Percentiles rank a stretch among this genome's conserved stretches.
Evolutionary conservation across 1,139 yeast genomes (phyloP).

Genomic region (Magnusiomyces magnusii): DNA sequence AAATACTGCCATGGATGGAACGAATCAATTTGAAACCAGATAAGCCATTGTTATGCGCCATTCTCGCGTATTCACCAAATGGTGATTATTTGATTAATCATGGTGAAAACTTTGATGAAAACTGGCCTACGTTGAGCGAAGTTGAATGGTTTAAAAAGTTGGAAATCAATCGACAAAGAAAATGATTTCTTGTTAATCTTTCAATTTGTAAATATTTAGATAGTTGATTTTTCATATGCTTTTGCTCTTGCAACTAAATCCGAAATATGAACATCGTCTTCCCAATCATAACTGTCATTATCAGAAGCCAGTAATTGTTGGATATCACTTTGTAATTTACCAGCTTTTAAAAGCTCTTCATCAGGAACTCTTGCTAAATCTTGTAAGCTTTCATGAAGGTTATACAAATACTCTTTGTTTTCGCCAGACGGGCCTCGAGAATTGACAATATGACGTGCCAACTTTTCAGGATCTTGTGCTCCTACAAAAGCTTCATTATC

Average conservation of each 20-base stretch:
- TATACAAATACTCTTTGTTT: conserved; percentile 60
- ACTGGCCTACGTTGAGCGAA: conserved; percentile 29
- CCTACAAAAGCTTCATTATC: conserved; percentile 80
- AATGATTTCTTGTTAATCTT: too few relatives aligned
- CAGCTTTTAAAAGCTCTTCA: background rate
- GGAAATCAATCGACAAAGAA: background rate
- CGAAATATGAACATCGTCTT: conserved; percentile 34
- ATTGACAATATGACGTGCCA: conserved; percentile 53
- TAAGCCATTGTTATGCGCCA: conserved; percentile 27
- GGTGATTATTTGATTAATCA: conserved; percentile 26
- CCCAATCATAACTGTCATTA: conserved; percentile 20
- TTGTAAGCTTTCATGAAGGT: conserved; percentile 45
- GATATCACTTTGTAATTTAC: background rate
- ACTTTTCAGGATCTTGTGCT: conserved; percentile 50
- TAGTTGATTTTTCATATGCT: background rate
- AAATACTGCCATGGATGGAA: conserved; percentile 54
- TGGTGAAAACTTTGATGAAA: conserved; percentile 22
- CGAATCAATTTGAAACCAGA: conserved; percentile 43
- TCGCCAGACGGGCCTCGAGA: conserved; percentile 76
- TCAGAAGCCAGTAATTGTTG: background rate
- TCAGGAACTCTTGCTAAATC: background rate
- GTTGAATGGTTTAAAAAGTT: background rate
- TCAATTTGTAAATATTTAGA: background rate
- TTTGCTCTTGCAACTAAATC: conserved; percentile 28
- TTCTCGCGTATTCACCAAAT: conserved; percentile 29